phyloP scores from a whole-genome alignment of 441 rosid species.

The Populus hybrid region DNA sequence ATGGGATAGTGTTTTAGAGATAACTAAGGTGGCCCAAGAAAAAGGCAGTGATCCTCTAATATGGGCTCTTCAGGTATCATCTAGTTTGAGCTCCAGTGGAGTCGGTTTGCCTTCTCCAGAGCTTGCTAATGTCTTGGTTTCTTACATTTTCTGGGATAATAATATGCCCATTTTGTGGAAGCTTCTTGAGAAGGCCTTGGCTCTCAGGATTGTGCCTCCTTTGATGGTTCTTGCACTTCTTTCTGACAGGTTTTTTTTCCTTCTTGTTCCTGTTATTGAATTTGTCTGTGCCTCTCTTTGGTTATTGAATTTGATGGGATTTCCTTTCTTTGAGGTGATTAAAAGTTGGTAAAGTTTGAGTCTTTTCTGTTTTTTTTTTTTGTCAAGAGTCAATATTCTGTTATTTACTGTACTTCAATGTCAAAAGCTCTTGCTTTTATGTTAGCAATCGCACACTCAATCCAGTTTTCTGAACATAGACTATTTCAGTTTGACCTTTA shows the following conservation, averaged over 20 bases:
- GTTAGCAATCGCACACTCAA: neutral
- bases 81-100: slow-evolving; percentile 54
- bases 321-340: slow-evolving; percentile 1
- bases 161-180: slow-evolving; percentile 91
- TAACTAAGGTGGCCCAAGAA: slow-evolving; percentile 65
- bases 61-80: slow-evolving; percentile 72
- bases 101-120: slow-evolving; percentile 68
- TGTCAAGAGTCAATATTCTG: slow-evolving; percentile 7
- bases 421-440: neutral
- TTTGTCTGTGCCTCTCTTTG: neutral
- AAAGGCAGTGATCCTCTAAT: slow-evolving; percentile 65
- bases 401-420: neutral
- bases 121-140: slow-evolving; percentile 74
- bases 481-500: neutral
- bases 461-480: neutral
- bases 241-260: slow-evolving; percentile 41
- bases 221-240: slow-evolving; percentile 76
- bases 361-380: neutral
- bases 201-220: slow-evolving; percentile 66
- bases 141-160: slow-evolving; percentile 91
- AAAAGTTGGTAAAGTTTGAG: neutral
- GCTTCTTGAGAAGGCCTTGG: slow-evolving; percentile 84
- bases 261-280: neutral
- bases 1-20: slow-evolving; percentile 63
- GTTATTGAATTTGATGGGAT: slow-evolving; percentile 7